Conservation (phyloP, 768 basidiomycete species). For the Candolleomyces eurysporus region DNA sequence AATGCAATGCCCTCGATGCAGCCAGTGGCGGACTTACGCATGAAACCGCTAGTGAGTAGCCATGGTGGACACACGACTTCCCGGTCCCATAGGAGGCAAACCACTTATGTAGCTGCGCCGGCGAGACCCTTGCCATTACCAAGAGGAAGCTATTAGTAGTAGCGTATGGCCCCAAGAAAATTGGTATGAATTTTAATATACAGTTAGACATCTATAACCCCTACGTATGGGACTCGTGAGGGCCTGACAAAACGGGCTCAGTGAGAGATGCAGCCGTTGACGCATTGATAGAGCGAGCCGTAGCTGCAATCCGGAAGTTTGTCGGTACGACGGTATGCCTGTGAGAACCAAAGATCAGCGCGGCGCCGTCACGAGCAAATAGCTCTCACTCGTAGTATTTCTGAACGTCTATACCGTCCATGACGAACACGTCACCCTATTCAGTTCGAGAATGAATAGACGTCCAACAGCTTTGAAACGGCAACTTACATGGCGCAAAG, state of each 20-base stretch:
- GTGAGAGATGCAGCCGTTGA: neutral
- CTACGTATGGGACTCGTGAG: neutral
- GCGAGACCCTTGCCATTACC: neutral
- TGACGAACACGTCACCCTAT: slow-evolving; percentile 76
- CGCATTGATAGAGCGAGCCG: slow-evolving; percentile 58
- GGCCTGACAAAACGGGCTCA: neutral
- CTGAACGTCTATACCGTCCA: slow-evolving; percentile 72
- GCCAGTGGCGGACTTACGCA: neutral
- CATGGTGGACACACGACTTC: neutral
- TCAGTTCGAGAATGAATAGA: neutral
- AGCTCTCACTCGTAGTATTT: slow-evolving; percentile 63
- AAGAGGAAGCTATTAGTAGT: neutral
- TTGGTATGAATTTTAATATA: neutral
- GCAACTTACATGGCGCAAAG: slow-evolving; percentile 61
- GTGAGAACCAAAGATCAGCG: slow-evolving; percentile 2
- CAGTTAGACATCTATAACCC: neutral
- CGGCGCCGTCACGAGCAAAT: no score
- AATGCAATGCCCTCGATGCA: neutral
- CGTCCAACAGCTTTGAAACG: neutral
- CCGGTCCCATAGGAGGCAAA: neutral
- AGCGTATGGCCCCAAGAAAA: neutral
- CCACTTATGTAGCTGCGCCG: neutral
- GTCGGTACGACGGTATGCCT: slow-evolving; percentile 76
- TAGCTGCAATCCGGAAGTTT: slow-evolving; percentile 79
- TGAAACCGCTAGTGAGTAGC: neutral